Percentiles rank a stretch among this genome's conserved stretches.
phyloP scores from a whole-genome alignment of 345 rosid species.

The Gossypium arboreum region DNA sequence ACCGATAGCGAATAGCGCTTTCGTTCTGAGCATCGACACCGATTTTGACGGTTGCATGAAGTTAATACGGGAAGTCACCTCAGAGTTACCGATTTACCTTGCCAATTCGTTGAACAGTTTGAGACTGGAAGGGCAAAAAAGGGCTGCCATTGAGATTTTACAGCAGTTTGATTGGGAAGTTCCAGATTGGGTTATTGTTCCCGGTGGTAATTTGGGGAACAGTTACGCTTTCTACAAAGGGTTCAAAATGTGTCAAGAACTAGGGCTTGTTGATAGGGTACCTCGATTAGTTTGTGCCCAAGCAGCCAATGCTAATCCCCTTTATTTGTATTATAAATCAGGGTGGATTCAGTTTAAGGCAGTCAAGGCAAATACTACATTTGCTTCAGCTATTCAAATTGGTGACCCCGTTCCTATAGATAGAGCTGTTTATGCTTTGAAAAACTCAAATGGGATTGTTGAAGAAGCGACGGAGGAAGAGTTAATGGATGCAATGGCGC shows the following conservation, averaged over 20 bases:
- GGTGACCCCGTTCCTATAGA: slow-evolving; percentile 90
- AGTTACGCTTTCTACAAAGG: slow-evolving; percentile 90
- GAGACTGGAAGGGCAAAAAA: slow-evolving; percentile 87
- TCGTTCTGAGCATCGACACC: slow-evolving; percentile 77
- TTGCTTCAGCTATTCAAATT: slow-evolving; percentile 90
- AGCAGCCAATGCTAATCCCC: slow-evolving; percentile 90
- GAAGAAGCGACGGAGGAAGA: slow-evolving; percentile 91
- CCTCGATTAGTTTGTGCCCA: slow-evolving; percentile 87
- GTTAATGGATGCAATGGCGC: slow-evolving; percentile 92
- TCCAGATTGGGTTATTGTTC: slow-evolving; percentile 94
- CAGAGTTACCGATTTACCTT: slow-evolving; percentile 71
- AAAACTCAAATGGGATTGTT: slow-evolving; percentile 72
- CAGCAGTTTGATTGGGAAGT: slow-evolving; percentile 95
- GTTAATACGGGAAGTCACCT: slow-evolving; percentile 69
- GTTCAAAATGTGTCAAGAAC: slow-evolving; percentile 75
- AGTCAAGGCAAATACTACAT: slow-evolving; percentile 63
- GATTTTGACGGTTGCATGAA: slow-evolving; percentile 94
- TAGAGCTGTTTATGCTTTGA: slow-evolving; percentile 77
- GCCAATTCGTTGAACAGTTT: slow-evolving; percentile 85
- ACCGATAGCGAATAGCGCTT: slow-evolving; percentile 87
- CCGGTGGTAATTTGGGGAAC: slow-evolving; percentile 85
- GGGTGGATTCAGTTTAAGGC: slow-evolving; percentile 77
- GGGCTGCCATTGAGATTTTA: slow-evolving; percentile 83
- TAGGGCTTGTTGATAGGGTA: slow-evolving; percentile 72
- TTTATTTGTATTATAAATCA: slow-evolving; percentile 63